phyloP scores from a whole-genome alignment of 2,329 filamentous ascomycete genomes.

The Dactylonectria macrodidyma region DNA sequence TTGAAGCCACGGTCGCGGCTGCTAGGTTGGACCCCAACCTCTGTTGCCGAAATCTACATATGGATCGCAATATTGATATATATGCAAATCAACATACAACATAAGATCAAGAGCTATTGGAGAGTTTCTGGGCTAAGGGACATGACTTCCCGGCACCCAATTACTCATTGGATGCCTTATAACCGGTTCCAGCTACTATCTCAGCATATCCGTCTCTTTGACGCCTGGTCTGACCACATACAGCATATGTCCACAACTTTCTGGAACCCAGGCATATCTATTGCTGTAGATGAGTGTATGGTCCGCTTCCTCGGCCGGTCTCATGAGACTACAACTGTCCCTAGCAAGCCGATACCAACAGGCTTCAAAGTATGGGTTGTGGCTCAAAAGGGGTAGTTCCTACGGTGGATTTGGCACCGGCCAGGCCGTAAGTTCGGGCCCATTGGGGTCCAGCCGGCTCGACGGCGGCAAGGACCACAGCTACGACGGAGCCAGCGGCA shows the following conservation, averaged over 20 bases:
- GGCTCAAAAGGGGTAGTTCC: neutral
- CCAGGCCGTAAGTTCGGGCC: neutral
- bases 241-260: no score
- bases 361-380: neutral
- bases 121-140: constrained; percentile 9
- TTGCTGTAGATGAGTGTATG: neutral
- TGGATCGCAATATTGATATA: constrained; percentile 29
- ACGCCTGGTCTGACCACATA: no score
- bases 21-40: constrained; percentile 13
- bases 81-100: constrained; percentile 27
- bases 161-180: constrained; percentile 10
- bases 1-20: constrained; percentile 1
- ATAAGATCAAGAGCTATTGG: constrained; percentile 22
- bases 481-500: neutral
- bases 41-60: constrained; percentile 8
- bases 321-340: neutral
- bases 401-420: neutral
- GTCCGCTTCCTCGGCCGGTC: neutral
- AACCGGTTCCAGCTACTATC: neutral
- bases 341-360: neutral
- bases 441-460: neutral
- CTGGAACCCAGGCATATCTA: neutral
- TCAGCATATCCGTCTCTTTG: no score
- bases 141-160: no score
- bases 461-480: neutral